Evolutionary conservation across 129 eudicot genomes (phyloP), one percentile per base, ranked within the genome.

Genomic region (Scalesia atractyloides): DNA sequence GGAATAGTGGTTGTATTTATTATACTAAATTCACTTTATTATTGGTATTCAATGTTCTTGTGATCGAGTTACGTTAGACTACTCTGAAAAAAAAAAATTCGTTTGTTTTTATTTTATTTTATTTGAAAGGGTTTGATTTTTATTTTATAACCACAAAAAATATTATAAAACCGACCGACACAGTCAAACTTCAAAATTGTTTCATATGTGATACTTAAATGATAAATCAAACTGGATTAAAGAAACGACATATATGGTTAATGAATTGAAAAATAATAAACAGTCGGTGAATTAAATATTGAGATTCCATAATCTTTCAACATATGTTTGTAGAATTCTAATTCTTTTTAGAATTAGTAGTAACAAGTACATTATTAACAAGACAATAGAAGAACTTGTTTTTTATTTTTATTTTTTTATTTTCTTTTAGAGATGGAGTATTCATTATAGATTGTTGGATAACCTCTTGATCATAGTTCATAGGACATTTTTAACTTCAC

Each of bases 21-120:
- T 51, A 19, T 74, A 74, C 64, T 64, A 10, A 74, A 74, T 49
- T 43, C 20, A 48, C 26, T 73, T 73, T 73, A 62, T 61, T 74
- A 64, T 64, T 33, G 18, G 54, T 74, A 74, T 74, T 74, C 65
- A 74, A 64, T 64, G 64, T 74, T 74, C 65, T 74, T 74, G 72
- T 74, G 72, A 74, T 63, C 39, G 37, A 64, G 4, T 69, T 16
- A 34, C 22, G 14, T 17, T 7, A 3, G 13, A 9, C 30, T 49
- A 5, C 61, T 30, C 9, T 46, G 11, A 62, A 16, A 46, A 61
- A 16, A 46, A 61, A 30, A 46, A 10, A 15, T 46, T 73, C 68
- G 2, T 62, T 26, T 33, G 64, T 12, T 53, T 69, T 17, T 53
- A 12, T 69, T 51, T 17, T 53, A 12, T 69, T 51, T 58, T 24